Conservation (phyloP, 495 filamentous ascomycete species). For the Sordaria brevicollis region DNA sequence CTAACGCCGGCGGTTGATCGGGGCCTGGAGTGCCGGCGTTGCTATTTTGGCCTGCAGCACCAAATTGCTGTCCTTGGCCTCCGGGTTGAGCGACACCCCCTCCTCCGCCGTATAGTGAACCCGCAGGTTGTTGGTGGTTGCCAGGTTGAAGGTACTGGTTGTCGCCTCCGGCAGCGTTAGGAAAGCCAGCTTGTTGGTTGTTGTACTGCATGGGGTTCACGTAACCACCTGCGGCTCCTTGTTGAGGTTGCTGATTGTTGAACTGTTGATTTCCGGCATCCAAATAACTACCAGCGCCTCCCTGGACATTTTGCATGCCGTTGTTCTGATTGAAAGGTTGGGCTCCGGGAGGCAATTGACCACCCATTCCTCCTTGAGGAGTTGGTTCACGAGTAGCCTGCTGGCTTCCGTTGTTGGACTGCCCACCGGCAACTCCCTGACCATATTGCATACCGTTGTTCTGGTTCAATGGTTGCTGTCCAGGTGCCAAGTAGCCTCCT, state of each 20-base stretch:
- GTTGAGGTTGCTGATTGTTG: neutral
- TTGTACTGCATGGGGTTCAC: neutral
- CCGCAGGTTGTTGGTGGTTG: neutral
- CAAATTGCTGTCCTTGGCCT: neutral
- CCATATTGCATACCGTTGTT: neutral
- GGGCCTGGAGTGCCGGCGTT: neutral
- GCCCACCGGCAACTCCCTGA: neutral
- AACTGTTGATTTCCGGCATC: neutral
- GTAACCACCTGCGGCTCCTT: neutral
- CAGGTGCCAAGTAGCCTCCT: neutral
- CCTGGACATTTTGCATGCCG: neutral
- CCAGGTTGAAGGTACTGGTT: neutral
- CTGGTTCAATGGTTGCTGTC: neutral
- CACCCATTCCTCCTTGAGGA: neutral
- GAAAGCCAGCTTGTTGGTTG: neutral
- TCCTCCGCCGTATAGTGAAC: neutral
- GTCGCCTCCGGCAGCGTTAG: neutral
- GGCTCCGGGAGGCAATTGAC: neutral
- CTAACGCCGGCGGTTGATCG: neutral
- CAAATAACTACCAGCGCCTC: neutral
- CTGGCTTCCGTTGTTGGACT: neutral
- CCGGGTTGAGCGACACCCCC: neutral
- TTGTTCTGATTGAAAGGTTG: neutral
- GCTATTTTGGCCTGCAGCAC: neutral
- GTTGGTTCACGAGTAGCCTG: neutral